Conservation (phyloP, 495 filamentous ascomycete genomes). For the Neurospora sp. region DNA sequence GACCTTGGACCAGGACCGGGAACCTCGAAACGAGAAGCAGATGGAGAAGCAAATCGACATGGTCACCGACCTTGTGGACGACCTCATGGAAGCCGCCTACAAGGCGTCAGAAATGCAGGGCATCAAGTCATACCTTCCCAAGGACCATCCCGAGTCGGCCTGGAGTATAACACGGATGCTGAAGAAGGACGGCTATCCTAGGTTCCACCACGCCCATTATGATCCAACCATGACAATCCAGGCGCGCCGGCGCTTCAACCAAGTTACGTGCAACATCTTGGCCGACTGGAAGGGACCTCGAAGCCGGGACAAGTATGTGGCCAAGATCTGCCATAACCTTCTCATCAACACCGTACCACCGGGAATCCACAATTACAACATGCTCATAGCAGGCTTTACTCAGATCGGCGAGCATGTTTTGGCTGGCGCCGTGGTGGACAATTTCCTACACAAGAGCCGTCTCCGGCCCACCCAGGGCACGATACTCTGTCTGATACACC, state of each 20-base stretch:
- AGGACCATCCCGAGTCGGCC: constrained; percentile 20
- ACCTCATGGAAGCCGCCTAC: constrained; percentile 14
- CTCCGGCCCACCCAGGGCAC: constrained; percentile 46
- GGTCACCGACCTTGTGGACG: constrained; percentile 17
- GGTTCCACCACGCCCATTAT: constrained; percentile 17
- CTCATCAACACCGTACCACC: constrained; percentile 47
- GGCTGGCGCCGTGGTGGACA: constrained; percentile 42
- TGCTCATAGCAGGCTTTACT: constrained; percentile 49
- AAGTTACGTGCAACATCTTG: constrained; percentile 25
- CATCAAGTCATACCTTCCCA: background rate
- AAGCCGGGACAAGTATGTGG: constrained; percentile 24
- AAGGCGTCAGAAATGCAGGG: constrained; percentile 3
- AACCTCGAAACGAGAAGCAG: constrained; percentile 5
- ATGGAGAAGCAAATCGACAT: constrained; percentile 4
- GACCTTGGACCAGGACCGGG: background rate
- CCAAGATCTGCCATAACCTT: constrained; percentile 59
- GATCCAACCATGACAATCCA: constrained; percentile 5
- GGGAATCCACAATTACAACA: constrained; percentile 55
- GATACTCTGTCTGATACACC: constrained; percentile 40
- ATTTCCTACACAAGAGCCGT: constrained; percentile 35
- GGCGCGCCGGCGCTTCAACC: constrained; percentile 20
- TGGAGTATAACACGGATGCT: constrained; percentile 18
- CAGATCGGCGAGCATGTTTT: constrained; percentile 39
- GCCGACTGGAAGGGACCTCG: constrained; percentile 11
- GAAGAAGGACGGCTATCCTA: constrained; percentile 24